A percentile compares a stretch with the other conserved stretches of the same genome.
phyloP scores from a whole-genome alignment of 352 stramenopile genomes.

The Pythium apleroticum region DNA sequence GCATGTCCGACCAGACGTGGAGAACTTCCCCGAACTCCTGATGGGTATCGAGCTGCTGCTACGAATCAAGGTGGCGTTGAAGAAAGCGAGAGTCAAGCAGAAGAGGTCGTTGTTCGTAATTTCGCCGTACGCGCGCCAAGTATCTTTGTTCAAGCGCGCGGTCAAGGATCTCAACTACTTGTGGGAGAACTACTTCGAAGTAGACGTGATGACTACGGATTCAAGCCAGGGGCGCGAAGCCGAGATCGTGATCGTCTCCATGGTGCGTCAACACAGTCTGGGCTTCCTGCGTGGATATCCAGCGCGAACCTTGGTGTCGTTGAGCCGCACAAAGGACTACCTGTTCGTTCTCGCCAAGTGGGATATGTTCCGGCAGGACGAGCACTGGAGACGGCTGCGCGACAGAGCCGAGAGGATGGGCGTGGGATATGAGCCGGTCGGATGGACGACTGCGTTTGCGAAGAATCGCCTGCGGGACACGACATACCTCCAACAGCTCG shows the following conservation, averaged over 20 bases:
- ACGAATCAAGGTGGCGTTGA: neutral
- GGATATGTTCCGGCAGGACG: neutral
- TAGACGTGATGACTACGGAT: constrained; percentile 3
- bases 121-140: neutral
- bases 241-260: constrained; percentile 6
- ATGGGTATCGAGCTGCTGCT: neutral
- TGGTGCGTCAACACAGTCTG: constrained; percentile 2
- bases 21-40: neutral
- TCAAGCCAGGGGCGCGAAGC: constrained; percentile 5
- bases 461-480: neutral
- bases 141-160: neutral
- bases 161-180: neutral
- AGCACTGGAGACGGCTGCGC: neutral
- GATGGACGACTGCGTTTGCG: neutral
- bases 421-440: neutral
- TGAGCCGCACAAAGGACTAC: constrained; percentile 14
- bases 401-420: neutral
- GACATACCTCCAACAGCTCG: neutral
- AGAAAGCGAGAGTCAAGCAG: neutral
- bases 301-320: constrained; percentile 8
- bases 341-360: constrained; percentile 5
- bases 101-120: neutral
- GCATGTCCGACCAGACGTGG: neutral
- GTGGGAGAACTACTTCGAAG: neutral
- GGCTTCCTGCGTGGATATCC: constrained; percentile 5